Conservation (phyloP, 2,329 filamentous ascomycete species). For the Calonectria hawksworthii region DNA sequence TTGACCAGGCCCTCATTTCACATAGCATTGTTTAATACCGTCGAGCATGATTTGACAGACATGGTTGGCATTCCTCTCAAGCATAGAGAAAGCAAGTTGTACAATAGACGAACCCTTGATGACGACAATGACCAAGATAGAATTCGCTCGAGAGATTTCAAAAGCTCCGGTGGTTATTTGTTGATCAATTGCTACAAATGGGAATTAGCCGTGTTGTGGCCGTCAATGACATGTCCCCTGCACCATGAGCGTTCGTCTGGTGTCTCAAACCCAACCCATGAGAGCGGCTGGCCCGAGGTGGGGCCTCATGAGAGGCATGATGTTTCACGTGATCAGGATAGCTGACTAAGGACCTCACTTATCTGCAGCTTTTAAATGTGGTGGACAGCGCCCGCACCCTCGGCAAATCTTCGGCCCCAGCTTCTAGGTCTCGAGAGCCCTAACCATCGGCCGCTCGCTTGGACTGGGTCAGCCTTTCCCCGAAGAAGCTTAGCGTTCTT, state of each 20-base stretch:
- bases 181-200: constrained; percentile 17
- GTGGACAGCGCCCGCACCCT: not conserved
- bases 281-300: not conserved
- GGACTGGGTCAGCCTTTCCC: constrained; percentile 48
- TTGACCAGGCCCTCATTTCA: constrained; percentile 37
- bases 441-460: constrained; percentile 56
- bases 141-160: constrained; percentile 39
- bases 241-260: not conserved
- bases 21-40: constrained; percentile 36
- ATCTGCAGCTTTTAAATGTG: not conserved
- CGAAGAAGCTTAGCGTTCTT: constrained; percentile 51
- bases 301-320: not conserved
- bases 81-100: constrained; percentile 43
- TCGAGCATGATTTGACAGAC: constrained; percentile 33
- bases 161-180: constrained; percentile 6
- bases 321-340: not conserved
- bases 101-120: constrained; percentile 46
- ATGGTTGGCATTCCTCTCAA: constrained; percentile 37
- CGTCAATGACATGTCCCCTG: not conserved
- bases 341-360: not conserved
- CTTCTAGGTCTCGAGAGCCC: constrained; percentile 57
- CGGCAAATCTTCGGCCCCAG: constrained; percentile 50
- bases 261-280: not conserved
- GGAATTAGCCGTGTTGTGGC: not conserved
- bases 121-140: constrained; percentile 44